Evolutionary conservation across 2,329 filamentous ascomycete genomes (phyloP).

Genomic region (Stemphylium beticola): DNA sequence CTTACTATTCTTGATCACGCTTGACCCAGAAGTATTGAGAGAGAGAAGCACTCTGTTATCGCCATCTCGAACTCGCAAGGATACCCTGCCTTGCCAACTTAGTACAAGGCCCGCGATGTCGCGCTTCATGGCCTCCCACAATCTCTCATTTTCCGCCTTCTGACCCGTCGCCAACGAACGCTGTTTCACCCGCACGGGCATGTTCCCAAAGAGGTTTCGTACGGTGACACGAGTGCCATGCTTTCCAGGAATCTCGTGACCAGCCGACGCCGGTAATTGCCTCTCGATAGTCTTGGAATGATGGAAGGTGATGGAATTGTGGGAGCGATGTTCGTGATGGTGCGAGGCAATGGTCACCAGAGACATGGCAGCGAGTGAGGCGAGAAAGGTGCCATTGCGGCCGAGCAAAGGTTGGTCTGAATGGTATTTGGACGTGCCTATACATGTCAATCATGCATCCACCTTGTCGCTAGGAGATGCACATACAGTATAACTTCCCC

Average conservation of each 20-base stretch:
- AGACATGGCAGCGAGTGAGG: slow-evolving; percentile 77
- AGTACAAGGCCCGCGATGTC: slow-evolving; percentile 70
- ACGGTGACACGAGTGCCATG: slow-evolving; percentile 80
- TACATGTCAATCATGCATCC: slow-evolving; percentile 12
- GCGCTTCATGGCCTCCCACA: slow-evolving; percentile 69
- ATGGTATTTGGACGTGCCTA: slow-evolving; percentile 79
- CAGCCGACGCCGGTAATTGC: slow-evolving; percentile 64
- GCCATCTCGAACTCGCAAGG: slow-evolving; percentile 65
- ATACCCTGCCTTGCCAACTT: slow-evolving; percentile 66
- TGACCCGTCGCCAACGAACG: slow-evolving; percentile 63
- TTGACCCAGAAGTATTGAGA: slow-evolving; percentile 26
- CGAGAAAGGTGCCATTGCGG: slow-evolving; percentile 74
- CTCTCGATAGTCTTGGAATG: slow-evolving; percentile 70
- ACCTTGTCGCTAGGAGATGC: slow-evolving; percentile 1
- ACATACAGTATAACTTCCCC: slow-evolving; percentile 72
- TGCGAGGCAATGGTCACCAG: slow-evolving; percentile 78
- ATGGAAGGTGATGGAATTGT: slow-evolving; percentile 72
- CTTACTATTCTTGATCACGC: not conserved
- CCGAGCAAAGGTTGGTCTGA: slow-evolving; percentile 63
- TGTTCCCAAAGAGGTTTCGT: slow-evolving; percentile 82
- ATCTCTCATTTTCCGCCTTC: slow-evolving; percentile 61
- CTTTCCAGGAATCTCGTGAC: slow-evolving; percentile 60
- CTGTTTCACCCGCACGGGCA: slow-evolving; percentile 89
- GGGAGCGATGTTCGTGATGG: slow-evolving; percentile 64
- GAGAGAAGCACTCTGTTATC: slow-evolving; percentile 48